Evolutionary conservation across 805 yeast species (phyloP).

Genomic region (Blastobotrys robertii): DNA sequence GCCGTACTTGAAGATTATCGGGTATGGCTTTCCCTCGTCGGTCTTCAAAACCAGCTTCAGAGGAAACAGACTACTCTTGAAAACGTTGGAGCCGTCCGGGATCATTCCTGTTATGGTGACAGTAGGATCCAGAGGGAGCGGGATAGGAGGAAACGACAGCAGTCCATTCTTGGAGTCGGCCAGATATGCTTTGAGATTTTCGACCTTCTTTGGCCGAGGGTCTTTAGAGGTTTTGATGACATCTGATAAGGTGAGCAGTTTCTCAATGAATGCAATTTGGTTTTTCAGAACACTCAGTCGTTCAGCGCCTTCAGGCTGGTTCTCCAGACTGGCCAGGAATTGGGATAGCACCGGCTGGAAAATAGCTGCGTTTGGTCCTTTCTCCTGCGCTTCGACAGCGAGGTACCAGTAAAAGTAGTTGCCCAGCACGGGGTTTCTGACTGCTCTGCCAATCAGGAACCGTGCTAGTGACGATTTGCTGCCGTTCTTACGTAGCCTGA

Average conservation of each 20-base stretch:
- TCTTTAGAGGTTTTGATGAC: slow-evolving; percentile 60
- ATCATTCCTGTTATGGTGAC: slow-evolving; percentile 63
- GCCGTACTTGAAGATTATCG: slow-evolving; percentile 90
- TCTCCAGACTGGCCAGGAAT: slow-evolving; percentile 32
- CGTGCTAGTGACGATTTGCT: slow-evolving; percentile 29
- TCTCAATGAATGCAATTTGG: slow-evolving; percentile 63
- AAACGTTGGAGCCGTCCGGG: slow-evolving; percentile 74
- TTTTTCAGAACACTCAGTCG: slow-evolving; percentile 31
- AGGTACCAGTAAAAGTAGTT: slow-evolving; percentile 88
- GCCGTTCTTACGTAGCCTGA: slow-evolving; percentile 4
- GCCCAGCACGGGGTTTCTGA: slow-evolving; percentile 56
- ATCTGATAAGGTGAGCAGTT: slow-evolving; percentile 54
- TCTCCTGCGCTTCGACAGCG: slow-evolving; percentile 75
- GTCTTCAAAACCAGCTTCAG: slow-evolving; percentile 72
- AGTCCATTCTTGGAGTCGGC: slow-evolving; percentile 37
- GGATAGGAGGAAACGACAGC: slow-evolving; percentile 42
- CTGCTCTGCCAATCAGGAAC: slow-evolving; percentile 65
- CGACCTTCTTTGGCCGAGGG: slow-evolving; percentile 66
- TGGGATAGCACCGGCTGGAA: slow-evolving; percentile 40
- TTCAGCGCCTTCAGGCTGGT: slow-evolving; percentile 23
- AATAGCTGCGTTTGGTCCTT: slow-evolving; percentile 28
- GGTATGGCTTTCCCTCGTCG: slow-evolving; percentile 41
- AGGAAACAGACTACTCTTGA: slow-evolving; percentile 87
- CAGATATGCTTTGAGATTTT: slow-evolving; percentile 50
- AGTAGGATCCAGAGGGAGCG: slow-evolving; percentile 78